Evolutionary conservation across 225 moss, liverwort and hornwort species (phyloP).

Genomic region (Rhytidiadelphus loreus): DNA sequence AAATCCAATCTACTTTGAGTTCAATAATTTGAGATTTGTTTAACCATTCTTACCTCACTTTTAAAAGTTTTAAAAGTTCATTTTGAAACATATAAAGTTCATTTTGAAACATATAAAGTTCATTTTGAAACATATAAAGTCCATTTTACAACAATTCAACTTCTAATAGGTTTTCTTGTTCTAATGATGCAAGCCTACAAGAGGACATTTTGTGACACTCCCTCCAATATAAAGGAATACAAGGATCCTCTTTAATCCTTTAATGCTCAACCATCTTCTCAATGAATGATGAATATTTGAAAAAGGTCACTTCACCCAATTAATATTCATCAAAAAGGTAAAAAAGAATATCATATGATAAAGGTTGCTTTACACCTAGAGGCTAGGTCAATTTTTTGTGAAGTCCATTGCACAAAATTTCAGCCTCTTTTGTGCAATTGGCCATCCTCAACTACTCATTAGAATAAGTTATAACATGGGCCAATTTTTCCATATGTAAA

Average conservation of each 20-base stretch:
- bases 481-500: too few species aligned
- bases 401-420: too few species aligned
- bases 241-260: accelerated
- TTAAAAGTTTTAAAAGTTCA: too few species aligned
- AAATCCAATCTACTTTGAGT: background rate
- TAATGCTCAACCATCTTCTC: background rate
- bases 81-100: too few species aligned
- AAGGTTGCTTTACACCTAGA: too few species aligned
- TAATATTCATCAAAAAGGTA: background rate
- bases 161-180: background rate
- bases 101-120: too few species aligned
- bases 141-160: background rate
- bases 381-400: too few species aligned
- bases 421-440: too few species aligned
- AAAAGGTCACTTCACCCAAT: background rate
- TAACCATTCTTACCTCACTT: background rate
- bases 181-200: background rate
- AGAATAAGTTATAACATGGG: too few species aligned
- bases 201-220: background rate
- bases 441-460: too few species aligned
- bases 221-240: background rate
- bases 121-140: too few species aligned
- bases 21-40: background rate
- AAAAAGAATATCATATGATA: background rate
- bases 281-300: background rate